Evolutionary conservation across 2,329 filamentous ascomycete genomes (phyloP).

Genomic region (Chaetomiaceae sp.): DNA sequence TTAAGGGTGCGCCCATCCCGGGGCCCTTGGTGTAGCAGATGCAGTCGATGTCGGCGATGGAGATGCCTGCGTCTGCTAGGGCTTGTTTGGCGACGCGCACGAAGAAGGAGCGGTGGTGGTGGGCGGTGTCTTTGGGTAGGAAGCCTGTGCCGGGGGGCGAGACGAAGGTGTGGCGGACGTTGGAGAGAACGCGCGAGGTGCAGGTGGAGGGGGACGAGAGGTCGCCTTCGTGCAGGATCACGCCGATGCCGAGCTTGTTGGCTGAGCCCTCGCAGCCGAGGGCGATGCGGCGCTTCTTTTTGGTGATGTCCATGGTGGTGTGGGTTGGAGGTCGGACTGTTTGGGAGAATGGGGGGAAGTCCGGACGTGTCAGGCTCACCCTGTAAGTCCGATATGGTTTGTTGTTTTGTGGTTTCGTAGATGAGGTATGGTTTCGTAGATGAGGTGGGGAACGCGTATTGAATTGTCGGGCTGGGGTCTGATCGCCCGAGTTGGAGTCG

Average conservation of each 20-base stretch:
- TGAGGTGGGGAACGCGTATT: too few species aligned
- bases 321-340: constrained; percentile 2
- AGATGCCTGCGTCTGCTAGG: constrained; percentile 62
- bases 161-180: constrained; percentile 89
- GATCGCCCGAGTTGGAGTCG: too few species aligned
- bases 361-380: neutral
- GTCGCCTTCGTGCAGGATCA: constrained; percentile 69
- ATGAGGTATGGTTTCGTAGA: too few species aligned
- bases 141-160: constrained; percentile 92
- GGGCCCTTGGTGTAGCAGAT: constrained; percentile 95
- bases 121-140: constrained; percentile 91
- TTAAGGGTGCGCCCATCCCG: constrained; percentile 92
- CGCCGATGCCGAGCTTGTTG: constrained; percentile 93
- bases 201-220: constrained; percentile 42
- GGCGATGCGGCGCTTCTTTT: constrained; percentile 46
- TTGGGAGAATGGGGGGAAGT: neutral
- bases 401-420: too few species aligned
- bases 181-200: constrained; percentile 69
- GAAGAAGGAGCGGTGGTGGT: constrained; percentile 85
- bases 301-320: constrained; percentile 30
- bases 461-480: neutral
- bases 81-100: constrained; percentile 75
- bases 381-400: too few species aligned
- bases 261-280: constrained; percentile 80
- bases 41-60: constrained; percentile 69